Evolutionary conservation across 306 rosid genomes (phyloP).

Genomic region (Trifolium pratense): DNA sequence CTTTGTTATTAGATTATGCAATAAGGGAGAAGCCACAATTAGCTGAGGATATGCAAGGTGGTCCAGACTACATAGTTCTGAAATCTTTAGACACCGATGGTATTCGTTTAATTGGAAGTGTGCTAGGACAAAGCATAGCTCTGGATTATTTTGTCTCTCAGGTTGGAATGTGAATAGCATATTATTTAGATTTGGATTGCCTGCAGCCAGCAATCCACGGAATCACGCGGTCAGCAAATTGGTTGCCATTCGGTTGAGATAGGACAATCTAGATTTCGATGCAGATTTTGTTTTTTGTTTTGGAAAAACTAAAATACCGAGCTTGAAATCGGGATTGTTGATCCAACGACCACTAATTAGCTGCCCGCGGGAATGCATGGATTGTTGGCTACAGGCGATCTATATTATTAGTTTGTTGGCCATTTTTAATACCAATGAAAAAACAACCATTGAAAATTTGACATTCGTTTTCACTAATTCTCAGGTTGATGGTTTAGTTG

Average conservation of each 20-base stretch:
- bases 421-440: conserved; percentile 24
- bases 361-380: not conserved
- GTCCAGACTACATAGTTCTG: conserved; percentile 88
- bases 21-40: conserved; percentile 82
- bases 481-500: conserved; percentile 92
- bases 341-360: not conserved
- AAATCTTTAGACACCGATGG: conserved; percentile 84
- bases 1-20: conserved; percentile 71
- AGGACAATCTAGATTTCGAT: not conserved
- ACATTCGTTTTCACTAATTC: conserved; percentile 36
- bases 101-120: conserved; percentile 92
- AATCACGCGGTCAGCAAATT: not conserved
- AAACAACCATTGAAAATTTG: conserved; percentile 28
- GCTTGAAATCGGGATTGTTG: not conserved
- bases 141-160: conserved; percentile 98
- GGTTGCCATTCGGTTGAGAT: not conserved
- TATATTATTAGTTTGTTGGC: conserved; percentile 1
- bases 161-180: conserved; percentile 51
- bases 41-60: conserved; percentile 86
- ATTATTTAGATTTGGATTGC: not conserved
- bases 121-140: conserved; percentile 96
- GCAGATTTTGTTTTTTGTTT: not conserved
- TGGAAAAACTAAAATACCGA: not conserved
- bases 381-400: not conserved
- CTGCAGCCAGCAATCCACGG: not conserved